Percentiles rank a stretch among this genome's conserved stretches.
Conservation (phyloP, 2,329 filamentous ascomycete species). For the Zarea fungicola region DNA sequence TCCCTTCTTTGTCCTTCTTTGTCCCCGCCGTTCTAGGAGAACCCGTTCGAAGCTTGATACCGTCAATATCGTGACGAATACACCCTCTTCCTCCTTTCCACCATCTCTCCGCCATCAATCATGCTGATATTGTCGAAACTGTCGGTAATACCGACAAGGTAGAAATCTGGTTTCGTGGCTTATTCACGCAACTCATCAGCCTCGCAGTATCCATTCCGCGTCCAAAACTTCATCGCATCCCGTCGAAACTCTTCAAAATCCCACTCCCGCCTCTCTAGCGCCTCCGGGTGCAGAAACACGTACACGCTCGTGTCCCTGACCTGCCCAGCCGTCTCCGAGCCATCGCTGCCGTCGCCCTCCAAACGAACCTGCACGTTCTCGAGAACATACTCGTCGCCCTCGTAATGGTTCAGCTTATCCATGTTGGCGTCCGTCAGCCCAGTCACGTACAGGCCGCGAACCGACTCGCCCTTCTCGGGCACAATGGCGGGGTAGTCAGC, state of each 20-base stretch:
- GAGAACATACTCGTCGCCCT: conserved; percentile 64
- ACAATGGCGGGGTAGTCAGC: conserved; percentile 82
- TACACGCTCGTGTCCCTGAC: conserved; percentile 47
- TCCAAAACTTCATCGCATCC: conserved; percentile 61
- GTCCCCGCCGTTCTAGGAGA: too few relatives aligned
- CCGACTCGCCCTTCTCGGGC: conserved; percentile 47
- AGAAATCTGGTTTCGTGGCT: too few relatives aligned
- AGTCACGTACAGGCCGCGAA: conserved; percentile 70
- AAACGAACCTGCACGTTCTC: conserved; percentile 44
- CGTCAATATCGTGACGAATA: too few relatives aligned
- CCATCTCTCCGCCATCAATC: too few relatives aligned
- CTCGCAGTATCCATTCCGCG: conserved; percentile 38
- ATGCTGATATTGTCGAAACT: too few relatives aligned
- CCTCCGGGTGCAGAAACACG: conserved; percentile 48
- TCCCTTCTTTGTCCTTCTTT: too few relatives aligned
- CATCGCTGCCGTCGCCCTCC: conserved; percentile 32
- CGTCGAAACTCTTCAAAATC: conserved; percentile 77
- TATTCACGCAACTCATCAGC: too few relatives aligned
- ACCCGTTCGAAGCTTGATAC: too few relatives aligned
- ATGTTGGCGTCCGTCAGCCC: conserved; percentile 77
- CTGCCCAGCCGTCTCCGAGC: conserved; percentile 45
- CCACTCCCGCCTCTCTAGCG: conserved; percentile 74
- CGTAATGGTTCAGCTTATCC: conserved; percentile 71
- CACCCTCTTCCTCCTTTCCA: too few relatives aligned
- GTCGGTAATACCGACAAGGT: too few relatives aligned